Evolutionary conservation across 768 basidiomycete species (phyloP), one percentile per base, ranked within the genome.

Genomic region (Mycena leptocephala): DNA sequence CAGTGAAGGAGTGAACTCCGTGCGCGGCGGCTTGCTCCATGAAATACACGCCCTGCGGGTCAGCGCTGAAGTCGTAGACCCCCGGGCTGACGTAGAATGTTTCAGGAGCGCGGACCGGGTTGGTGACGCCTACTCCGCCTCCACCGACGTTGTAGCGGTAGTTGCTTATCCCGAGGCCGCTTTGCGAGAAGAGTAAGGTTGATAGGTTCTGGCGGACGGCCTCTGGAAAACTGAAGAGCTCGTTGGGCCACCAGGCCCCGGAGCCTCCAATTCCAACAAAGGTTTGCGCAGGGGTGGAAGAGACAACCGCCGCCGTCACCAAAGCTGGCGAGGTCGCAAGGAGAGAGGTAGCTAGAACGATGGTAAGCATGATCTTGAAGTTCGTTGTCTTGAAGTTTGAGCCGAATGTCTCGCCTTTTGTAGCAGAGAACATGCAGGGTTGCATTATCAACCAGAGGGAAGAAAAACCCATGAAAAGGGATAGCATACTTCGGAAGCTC

Each of bases 261-360:
- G n/a, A n/a, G n/a, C n/a, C n/a, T 88, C 88, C 88, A 89, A 89
- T 84, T 1, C 87, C 86, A 33, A 79, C 78, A 72, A 88, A 85
- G 1, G 84, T 85, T 70, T 88, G 87, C 0, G 84, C 82, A 0
- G 83, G 78, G 13, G 82, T 78, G 28, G 81, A 74, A 26, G 84
- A 84, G 20, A 86, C 78, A 14, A 77, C 76, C 2, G 84, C 84
- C 14, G 76, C 68, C 0, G 37, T 32, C 1, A 46, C 55, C 4
- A 28, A 28, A 3, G 20, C 35, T 9, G 35, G 64, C 16, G 55
- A 26, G 6, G 30, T 3, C 28, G 39, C 24, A 3, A 73, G 18
- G n/a, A 73, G 41, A 14, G 63, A 72, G 13, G 55, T 30, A 26
- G 62, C 39, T 3, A 72, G 53, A 22, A 46, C 13, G 20, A 22